A percentile compares a stretch with the other conserved stretches of the same genome.
phyloP scores from a whole-genome alignment of 179 eudicot genomes.

The Corrigiola litoralis region DNA sequence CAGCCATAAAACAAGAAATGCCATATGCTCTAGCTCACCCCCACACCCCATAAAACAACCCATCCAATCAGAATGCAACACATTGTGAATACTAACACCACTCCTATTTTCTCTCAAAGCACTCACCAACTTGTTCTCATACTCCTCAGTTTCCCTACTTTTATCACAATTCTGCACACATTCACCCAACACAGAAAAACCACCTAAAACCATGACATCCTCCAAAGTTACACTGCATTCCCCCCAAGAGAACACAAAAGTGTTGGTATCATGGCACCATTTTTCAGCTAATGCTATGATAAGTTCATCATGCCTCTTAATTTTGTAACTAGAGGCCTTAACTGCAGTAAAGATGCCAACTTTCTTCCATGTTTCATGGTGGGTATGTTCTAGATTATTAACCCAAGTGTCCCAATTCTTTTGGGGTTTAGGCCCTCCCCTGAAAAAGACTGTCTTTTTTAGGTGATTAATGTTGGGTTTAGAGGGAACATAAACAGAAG shows the following conservation, averaged over 20 bases:
- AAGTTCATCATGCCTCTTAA: conserved; percentile 10
- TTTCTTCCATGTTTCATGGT: conserved; percentile 15
- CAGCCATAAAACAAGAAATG: conserved; percentile 38
- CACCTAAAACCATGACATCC: conserved; percentile 31
- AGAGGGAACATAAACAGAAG: neutral
- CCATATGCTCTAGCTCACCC: conserved; percentile 30
- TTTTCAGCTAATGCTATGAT: conserved; percentile 22
- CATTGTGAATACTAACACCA: neutral
- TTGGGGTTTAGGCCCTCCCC: conserved; percentile 16
- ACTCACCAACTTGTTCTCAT: neutral
- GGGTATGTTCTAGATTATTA: neutral
- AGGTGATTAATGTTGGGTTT: neutral
- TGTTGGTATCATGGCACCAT: conserved; percentile 32
- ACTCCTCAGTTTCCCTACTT: neutral
- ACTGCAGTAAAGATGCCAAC: conserved; percentile 29
- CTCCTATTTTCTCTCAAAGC: neutral
- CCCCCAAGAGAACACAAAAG: conserved; percentile 37
- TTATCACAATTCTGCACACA: neutral
- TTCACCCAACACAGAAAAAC: conserved; percentile 26
- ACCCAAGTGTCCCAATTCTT: conserved; percentile 22
- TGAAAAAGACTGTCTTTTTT: conserved; percentile 4
- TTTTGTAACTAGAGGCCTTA: conserved; percentile 12
- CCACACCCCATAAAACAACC: conserved; percentile 23
- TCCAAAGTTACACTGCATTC: conserved; percentile 31
- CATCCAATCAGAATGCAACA: neutral